Base-by-base conservation (phyloP, 495 filamentous ascomycete species). In the Penicillium crystallinum region DNA sequence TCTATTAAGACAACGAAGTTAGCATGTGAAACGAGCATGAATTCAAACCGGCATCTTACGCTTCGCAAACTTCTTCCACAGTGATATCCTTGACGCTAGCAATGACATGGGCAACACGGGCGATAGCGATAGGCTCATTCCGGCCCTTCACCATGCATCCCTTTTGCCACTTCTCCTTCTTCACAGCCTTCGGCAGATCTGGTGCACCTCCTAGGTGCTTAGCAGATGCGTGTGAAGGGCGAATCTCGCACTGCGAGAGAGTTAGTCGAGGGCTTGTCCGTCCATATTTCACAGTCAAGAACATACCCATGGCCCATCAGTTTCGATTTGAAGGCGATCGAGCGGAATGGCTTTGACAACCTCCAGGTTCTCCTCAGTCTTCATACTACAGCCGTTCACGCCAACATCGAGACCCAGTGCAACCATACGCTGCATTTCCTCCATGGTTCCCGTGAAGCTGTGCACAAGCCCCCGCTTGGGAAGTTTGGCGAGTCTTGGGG, bases 161-260 rank as follows among this genome's bases (percentile, higher is more conserved):
- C 62, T 88, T 81, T 36, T 79, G 79, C 82, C 87, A 98, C 68
- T 86, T 95, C 69, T 98, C 93, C 68, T 97, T 97, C 76, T 96
- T 97, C 33, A 96, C 84, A n/a, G 77, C 67, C 52, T 75, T 78
- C 1, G 75, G 75, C 25, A 80, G 51, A 8, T 66, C 54, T 3
- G 74, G 71, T 3, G 75, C 76, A 14, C 69, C 76, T 4, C 52
- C 46, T 35, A 80, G 59, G 54, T 73, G 75, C 42, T 77, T 78
- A 0, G 79, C 61, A 10, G 73, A 76, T 0, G 79, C 77, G 61
- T 81, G 79, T 0, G 72, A 76, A 11, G 79, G 72, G 3, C 79
- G 66, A 40, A 81, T 81, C 46, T 81, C 79, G 59, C 79, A 81
- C 76, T 78, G 49, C 14, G 27, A 18, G 42, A 58, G 15, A 25